These are phyloP conservation scores for Phytophthora sp. DNA, from an alignment of 352 stramenopile species.

Conservation along the genomic window DNA sequence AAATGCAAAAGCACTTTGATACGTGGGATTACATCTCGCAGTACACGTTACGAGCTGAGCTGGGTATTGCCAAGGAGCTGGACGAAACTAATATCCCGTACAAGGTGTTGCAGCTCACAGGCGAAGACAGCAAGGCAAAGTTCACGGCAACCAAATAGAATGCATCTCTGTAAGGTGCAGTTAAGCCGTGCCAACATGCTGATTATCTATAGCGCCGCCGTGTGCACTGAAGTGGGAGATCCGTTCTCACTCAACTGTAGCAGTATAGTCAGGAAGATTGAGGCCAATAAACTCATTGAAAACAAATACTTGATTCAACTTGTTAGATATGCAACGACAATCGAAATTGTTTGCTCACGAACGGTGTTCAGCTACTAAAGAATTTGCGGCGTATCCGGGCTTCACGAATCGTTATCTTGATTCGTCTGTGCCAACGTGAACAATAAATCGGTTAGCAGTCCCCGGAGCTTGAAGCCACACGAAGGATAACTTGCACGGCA, in stretches of 20 bases:
- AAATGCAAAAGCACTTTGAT: conserved; percentile 88
- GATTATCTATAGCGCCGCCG: conserved; percentile 20
- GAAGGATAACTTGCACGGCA: background rate
- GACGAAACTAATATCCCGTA: conserved; percentile 89
- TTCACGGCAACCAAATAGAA: conserved; percentile 31
- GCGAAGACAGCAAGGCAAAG: conserved; percentile 63
- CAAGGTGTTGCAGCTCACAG: conserved; percentile 83
- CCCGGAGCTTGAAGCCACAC: background rate
- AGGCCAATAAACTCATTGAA: conserved; percentile 11
- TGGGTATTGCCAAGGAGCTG: conserved; percentile 82
- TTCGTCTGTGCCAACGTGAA: background rate
- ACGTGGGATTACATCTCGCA: conserved; percentile 90
- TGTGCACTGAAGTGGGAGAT: conserved; percentile 13
- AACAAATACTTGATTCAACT: background rate
- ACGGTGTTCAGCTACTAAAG: too few relatives aligned
- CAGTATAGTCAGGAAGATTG: conserved; percentile 25
- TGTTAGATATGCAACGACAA: too few relatives aligned
- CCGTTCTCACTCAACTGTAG: conserved; percentile 21
- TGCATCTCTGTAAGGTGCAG: background rate
- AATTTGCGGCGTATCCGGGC: too few relatives aligned
- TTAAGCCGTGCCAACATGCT: background rate
- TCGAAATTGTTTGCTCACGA: too few relatives aligned
- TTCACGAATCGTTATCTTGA: background rate
- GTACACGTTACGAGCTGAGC: conserved; percentile 78
- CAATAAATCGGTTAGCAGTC: background rate